Evolutionary conservation across 1,284 basidiomycete genomes (phyloP), one percentile per base, ranked within the genome.

Genomic region (Earliella scabrosa): DNA sequence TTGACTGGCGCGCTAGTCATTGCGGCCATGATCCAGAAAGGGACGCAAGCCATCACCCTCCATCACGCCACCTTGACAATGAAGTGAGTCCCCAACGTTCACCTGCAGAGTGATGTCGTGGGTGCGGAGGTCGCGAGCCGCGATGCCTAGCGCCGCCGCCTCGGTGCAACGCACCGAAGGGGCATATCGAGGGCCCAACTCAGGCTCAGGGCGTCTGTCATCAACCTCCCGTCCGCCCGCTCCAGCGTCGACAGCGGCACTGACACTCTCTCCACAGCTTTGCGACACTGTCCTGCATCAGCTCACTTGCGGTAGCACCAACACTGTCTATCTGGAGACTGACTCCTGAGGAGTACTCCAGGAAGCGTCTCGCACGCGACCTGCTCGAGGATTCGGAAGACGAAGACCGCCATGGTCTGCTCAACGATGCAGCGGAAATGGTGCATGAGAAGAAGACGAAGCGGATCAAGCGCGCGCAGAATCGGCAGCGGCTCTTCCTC

Each of bases 271-370:
- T 38, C 14, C 1, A n/a, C 36, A 71, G 69, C 47, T 71, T 69
- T 41, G 64, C 66, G 4, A 71, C 69, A 0, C 59, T 71, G 3
- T 71, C 69, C 0, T 68, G 66, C 53, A 69, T 71, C 40, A 68
- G 69, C 54, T 70, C 68, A 3, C 59, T 71, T 1, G 67, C 66
- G 0, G 68, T 65, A 8, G 69, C 69, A 1, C 69, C 69, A 0
- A 66, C 66, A 23, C 52, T 71, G 14, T 65, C 67, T 24, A 64
- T 71, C 45, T 71, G 69, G 69, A 51, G 64, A 8, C 59, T 71
- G 23, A 57, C 56, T 1, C 67, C 68, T 0, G 39, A 45, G 10
- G 59, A 66, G 27, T 70, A 67, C 56, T 67, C 63, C 48, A 56
- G 45, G 10, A 50, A 59, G 10, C 65, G 65, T 26, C 47, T 67